These are phyloP conservation scores for Boletus barrowsii DNA, from an alignment of 768 basidiomycete species.

Conservation along the genomic window DNA sequence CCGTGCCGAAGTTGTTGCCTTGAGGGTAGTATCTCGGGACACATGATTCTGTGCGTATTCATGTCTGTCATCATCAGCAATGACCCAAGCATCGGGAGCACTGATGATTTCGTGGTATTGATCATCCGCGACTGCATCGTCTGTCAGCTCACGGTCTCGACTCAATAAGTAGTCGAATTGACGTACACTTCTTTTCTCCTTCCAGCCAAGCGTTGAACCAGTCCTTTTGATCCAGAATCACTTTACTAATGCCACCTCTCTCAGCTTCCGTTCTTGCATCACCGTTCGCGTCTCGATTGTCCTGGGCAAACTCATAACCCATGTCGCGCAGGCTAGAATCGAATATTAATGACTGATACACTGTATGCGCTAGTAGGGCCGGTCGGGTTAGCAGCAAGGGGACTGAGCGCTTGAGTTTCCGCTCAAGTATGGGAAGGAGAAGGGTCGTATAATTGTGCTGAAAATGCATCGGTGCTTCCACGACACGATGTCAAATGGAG, in stretches of 20 bases:
- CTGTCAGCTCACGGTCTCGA: neutral
- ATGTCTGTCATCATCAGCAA: constrained; percentile 62
- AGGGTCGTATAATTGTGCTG: constrained; percentile 83
- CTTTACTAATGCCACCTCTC: constrained; percentile 79
- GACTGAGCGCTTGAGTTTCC: constrained; percentile 72
- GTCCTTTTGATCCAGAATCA: constrained; percentile 76
- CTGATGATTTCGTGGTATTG: constrained; percentile 85
- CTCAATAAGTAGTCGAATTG: neutral
- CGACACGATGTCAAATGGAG: neutral
- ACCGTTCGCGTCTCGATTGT: constrained; percentile 14
- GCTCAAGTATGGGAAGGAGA: constrained; percentile 72
- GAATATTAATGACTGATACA: constrained; percentile 88
- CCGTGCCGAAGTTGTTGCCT: constrained; percentile 80
- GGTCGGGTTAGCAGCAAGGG: constrained; percentile 74
- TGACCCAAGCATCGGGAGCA: constrained; percentile 80
- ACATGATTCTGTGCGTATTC: constrained; percentile 33
- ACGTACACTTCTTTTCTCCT: constrained; percentile 86
- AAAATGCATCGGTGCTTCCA: constrained; percentile 1
- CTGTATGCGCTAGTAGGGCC: constrained; percentile 88
- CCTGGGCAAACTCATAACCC: constrained; percentile 55
- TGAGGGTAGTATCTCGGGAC: constrained; percentile 39
- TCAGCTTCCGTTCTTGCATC: constrained; percentile 25
- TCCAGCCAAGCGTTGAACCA: constrained; percentile 93
- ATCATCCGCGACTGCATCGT: constrained; percentile 69
- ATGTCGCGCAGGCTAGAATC: constrained; percentile 74